A percentile compares a stretch with the other conserved stretches of the same genome.
These are phyloP conservation scores for Trichoderma reesei DNA, from an alignment of 495 filamentous ascomycete species.

Conservation along the genomic window DNA sequence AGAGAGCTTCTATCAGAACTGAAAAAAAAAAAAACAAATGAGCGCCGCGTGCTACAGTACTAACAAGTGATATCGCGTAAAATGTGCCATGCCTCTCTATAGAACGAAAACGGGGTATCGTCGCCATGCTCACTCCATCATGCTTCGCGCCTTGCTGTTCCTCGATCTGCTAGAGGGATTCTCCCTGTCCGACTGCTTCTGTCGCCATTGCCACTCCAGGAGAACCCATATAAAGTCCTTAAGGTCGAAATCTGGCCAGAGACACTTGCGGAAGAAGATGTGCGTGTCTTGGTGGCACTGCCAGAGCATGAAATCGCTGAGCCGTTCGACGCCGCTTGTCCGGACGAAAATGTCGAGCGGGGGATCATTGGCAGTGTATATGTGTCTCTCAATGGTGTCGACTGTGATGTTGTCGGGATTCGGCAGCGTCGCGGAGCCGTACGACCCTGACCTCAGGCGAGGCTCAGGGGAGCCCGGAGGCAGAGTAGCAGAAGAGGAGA, in stretches of 20 bases:
- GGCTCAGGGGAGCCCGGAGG: conserved; percentile 43
- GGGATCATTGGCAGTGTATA: conserved; percentile 74
- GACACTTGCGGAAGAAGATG: conserved; percentile 79
- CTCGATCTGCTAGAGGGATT: conserved; percentile 13
- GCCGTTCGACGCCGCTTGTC: conserved; percentile 80
- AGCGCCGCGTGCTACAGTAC: not conserved
- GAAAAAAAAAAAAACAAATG: not conserved
- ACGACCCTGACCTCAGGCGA: conserved; percentile 23
- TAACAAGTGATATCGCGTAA: conserved; percentile 3
- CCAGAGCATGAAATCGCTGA: conserved; percentile 99
- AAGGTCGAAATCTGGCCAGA: conserved; percentile 95
- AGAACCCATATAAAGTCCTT: conserved; percentile 91
- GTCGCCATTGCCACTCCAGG: conserved; percentile 78
- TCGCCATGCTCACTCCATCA: conserved; percentile 3
- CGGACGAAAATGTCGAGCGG: conserved; percentile 83
- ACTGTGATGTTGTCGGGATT: conserved; percentile 81
- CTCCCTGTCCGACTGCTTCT: conserved; percentile 41
- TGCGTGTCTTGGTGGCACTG: conserved; percentile 89
- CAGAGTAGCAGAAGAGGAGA: conserved; percentile 40
- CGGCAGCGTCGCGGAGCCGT: conserved; percentile 21
- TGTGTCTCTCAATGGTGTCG: conserved; percentile 64
- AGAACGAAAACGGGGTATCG: conserved; percentile 8
- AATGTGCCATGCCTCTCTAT: conserved; percentile 4
- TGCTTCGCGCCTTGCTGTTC: conserved; percentile 5
- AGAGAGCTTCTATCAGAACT: not conserved